Base-by-base conservation (phyloP, 148 eudicot genomes). In the Bassia scoparia region DNA sequence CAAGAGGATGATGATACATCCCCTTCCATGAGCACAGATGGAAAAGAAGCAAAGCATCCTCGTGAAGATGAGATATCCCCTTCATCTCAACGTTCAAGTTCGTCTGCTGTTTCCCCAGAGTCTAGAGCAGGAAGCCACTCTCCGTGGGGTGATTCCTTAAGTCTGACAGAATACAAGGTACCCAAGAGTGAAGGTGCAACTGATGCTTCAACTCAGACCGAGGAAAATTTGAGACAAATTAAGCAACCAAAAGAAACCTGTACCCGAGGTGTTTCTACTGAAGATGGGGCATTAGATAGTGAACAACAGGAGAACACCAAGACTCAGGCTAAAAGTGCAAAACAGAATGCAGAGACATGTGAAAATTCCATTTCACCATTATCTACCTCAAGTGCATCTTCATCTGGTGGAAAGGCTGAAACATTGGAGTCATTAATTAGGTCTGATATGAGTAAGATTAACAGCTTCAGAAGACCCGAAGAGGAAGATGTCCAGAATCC, bases 201-300 rank as follows among this genome's bases (percentile, higher is more conserved):
- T 46, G 91, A 94, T 82, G 98, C 98, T 61, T 84, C 98, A 56
- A 91, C 97, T 77, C 98, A 94, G 76, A 94, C 96, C 0, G 96
- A 94, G 64, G 96, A 91, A 69, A 83, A 67, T 66, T 48, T 71
- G 41, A 80, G 64, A 64, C 81, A 79, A 80, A 61, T 53, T 66
- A 75, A 74, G 48, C 68, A 79, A 64, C 70, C 78, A 62, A 83
- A 80, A 67, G 86, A 86, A 71, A 89, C 88, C 61, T 86, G 93
- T 77, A 89, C 87, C 30, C 85, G 86, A 29, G 97, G 98, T 69
- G 93, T 94, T 73, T 89, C 96, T 59, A 94, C 96, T 20, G 96
- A 94, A 71, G 98, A 91, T 52, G 85, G 79, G 24, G 66, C 84
- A 41, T 43, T 76, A 68, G 94, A 83, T 63, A 75, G 71, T 61